Evolutionary conservation across 2,329 filamentous ascomycete species (phyloP).

Genomic region (Aureobasidium sp.): DNA sequence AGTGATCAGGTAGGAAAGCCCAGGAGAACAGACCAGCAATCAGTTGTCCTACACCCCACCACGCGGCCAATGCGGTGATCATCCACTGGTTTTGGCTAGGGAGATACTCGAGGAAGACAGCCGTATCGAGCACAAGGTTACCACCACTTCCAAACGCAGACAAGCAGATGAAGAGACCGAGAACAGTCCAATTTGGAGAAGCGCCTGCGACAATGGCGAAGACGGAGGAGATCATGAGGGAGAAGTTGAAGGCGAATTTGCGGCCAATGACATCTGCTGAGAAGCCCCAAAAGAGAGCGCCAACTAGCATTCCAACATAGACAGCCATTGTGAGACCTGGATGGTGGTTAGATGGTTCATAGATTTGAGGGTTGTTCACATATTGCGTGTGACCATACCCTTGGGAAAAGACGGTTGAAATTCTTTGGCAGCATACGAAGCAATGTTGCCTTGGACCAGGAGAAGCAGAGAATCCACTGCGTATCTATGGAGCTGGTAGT

Average conservation of each 20-base stretch:
- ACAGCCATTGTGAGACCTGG: constrained; percentile 46
- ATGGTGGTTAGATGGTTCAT: neutral
- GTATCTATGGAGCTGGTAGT: neutral
- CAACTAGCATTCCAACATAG: constrained; percentile 49
- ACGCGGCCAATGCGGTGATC: constrained; percentile 54
- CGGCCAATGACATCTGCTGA: constrained; percentile 62
- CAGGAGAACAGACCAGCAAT: constrained; percentile 49
- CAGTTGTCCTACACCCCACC: constrained; percentile 48
- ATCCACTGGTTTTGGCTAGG: constrained; percentile 57
- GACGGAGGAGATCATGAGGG: constrained; percentile 55
- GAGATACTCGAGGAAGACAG: constrained; percentile 52
- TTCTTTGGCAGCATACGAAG: constrained; percentile 51
- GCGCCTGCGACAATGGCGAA: constrained; percentile 60
- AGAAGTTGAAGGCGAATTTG: constrained; percentile 61
- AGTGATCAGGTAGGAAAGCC: constrained; percentile 46
- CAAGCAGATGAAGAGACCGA: constrained; percentile 58
- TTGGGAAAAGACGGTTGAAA: constrained; percentile 48
- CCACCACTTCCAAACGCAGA: constrained; percentile 59
- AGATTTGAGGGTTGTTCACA: no score
- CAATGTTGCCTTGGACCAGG: constrained; percentile 57
- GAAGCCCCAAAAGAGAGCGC: constrained; percentile 63
- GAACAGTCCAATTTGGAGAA: constrained; percentile 58
- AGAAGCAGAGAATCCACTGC: constrained; percentile 52
- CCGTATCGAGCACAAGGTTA: constrained; percentile 58
- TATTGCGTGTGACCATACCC: neutral